These are phyloP conservation scores for Aspergillus tamarii DNA, from an alignment of 2,329 filamentous ascomycete species.

Conservation along the genomic window DNA sequence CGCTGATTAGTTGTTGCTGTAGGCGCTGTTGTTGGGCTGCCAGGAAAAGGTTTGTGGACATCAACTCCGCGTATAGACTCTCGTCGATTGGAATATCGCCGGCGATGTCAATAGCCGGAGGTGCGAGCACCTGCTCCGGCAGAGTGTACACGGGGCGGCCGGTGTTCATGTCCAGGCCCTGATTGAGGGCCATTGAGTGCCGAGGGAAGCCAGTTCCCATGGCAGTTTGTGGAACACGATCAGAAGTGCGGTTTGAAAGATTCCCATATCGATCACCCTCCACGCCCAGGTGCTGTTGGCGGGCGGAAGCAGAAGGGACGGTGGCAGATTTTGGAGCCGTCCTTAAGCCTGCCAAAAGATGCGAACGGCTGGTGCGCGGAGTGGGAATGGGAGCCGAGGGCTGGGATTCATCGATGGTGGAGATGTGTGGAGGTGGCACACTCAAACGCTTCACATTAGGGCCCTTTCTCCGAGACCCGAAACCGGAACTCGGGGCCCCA, in stretches of 20 bases:
- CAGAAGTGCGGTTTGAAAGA: constrained; percentile 46
- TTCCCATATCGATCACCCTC: constrained; percentile 53
- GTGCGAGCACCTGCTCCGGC: constrained; percentile 73
- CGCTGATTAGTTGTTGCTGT: constrained; percentile 85
- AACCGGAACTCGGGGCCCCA: constrained; percentile 75
- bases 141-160: constrained; percentile 65
- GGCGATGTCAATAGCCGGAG: constrained; percentile 74
- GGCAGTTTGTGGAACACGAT: constrained; percentile 62
- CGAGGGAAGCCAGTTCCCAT: constrained; percentile 58
- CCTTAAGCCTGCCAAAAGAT: constrained; percentile 87
- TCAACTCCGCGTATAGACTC: constrained; percentile 80
- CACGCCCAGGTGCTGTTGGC: constrained; percentile 56
- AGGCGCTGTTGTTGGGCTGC: constrained; percentile 93
- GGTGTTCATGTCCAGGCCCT: constrained; percentile 43
- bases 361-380: constrained; percentile 90
- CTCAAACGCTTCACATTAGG: constrained; percentile 86
- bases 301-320: constrained; percentile 68
- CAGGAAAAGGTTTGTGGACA: constrained; percentile 88
- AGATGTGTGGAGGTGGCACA: constrained; percentile 74
- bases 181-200: constrained; percentile 42
- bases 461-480: constrained; percentile 83
- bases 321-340: constrained; percentile 88
- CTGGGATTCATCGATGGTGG: constrained; percentile 65
- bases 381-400: constrained; percentile 73
- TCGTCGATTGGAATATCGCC: constrained; percentile 79